These are phyloP conservation scores for Setaria italica DNA, from an alignment of 202 grass and related monocot species.

Conservation along the genomic window DNA sequence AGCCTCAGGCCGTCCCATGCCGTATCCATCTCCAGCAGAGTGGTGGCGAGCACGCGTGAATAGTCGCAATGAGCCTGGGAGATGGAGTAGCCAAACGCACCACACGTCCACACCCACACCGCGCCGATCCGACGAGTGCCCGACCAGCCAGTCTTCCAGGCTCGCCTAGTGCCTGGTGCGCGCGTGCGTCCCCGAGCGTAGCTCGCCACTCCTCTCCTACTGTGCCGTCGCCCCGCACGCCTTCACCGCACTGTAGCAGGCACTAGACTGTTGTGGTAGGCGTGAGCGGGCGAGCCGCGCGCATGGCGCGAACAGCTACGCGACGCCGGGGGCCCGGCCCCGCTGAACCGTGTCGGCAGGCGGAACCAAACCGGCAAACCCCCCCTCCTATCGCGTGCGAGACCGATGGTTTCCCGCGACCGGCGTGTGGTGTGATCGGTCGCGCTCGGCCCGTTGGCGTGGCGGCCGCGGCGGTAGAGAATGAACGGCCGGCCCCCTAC, in stretches of 20 bases:
- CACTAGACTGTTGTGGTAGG: not conserved
- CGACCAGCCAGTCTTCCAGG: no score
- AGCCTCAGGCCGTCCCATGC: not conserved
- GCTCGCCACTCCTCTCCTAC: not conserved
- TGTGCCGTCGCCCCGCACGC: not conserved
- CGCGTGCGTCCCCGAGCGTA: not conserved
- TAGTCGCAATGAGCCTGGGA: not conserved
- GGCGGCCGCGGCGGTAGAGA: not conserved
- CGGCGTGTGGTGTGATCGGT: not conserved
- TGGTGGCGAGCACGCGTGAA: conserved; percentile 15
- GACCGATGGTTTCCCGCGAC: not conserved
- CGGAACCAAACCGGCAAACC: not conserved
- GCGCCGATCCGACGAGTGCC: no score
- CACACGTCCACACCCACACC: not conserved
- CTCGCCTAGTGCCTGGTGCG: not conserved
- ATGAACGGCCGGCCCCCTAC: no score
- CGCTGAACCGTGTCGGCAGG: conserved; percentile 25
- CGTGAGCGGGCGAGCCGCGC: not conserved
- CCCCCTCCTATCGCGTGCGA: not conserved
- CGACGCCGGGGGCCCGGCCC: not conserved
- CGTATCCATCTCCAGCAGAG: not conserved
- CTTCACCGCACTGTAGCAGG: not conserved
- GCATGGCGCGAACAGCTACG: no score
- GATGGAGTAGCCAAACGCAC: not conserved
- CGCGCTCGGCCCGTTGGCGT: not conserved